Evolutionary conservation across 441 rosid species (phyloP), one percentile per base, ranked within the genome.

Genomic region (Theobroma grandiflorum): DNA sequence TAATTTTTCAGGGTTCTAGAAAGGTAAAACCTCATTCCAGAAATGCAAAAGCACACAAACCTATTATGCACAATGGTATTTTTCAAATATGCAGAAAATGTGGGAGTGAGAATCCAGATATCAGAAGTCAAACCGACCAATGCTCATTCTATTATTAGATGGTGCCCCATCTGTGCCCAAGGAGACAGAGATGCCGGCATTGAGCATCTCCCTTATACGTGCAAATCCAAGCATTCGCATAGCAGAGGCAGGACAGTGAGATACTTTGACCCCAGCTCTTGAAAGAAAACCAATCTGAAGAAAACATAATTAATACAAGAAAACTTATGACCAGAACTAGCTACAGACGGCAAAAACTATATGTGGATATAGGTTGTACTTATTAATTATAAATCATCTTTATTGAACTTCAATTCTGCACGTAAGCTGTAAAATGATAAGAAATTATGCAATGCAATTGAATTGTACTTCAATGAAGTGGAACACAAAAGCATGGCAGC

Each of bases 181-280:
- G 57, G 96, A 93, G 66, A 93, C 94, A 82, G 90, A 87, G 58
- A 91, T 78, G 76, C 90, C 90, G n/a, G 95, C 86, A 16, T 82
- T 76, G 76, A 91, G 89, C 95, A 93, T 90, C 88, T 93, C 91
- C 74, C 55, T 88, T 20, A 91, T 76, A 43, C 85, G 93, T 66
- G 95, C 93, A 82, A 90, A 91, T 76, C 97, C 97, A 76, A 93
- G 97, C 95, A 93, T 89, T 72, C 89, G 90, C 97, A 93, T 93
- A 26, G 97, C 94, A 75, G 95, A 77, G 77, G 93, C 94, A 4
- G 94, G 95, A 81, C 97, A 93, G 75, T 93, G 93, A 84, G 97
- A 91, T 74, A 93, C 91, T 84, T 93, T 93, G 73, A 91, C 94
- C 63, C 86, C 92, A 75, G 91, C 92, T 73, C 75, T 86, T 81